phyloP scores from a whole-genome alignment of 2,329 filamentous ascomycete species.

The Venturia effusa region DNA sequence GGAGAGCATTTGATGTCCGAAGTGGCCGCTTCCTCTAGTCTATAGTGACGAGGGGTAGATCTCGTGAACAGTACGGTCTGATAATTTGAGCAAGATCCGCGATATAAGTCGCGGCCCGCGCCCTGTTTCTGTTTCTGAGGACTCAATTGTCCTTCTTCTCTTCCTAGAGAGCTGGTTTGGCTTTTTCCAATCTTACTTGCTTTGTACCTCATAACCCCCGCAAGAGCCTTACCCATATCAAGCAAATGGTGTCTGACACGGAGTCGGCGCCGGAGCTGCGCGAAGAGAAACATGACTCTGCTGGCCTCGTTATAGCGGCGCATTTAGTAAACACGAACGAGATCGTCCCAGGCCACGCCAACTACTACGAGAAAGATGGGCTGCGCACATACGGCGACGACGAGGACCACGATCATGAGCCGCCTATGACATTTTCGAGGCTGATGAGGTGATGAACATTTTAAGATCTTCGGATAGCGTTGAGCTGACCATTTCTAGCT shows the following conservation, averaged over 20 bases:
- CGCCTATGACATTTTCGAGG: constrained; percentile 36
- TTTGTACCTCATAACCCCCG: neutral
- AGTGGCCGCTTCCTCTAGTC: neutral
- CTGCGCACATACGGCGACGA: constrained; percentile 36
- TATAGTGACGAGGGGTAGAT: neutral
- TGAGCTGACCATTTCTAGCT: neutral
- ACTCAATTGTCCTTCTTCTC: neutral
- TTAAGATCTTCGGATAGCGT: neutral
- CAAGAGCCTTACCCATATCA: neutral
- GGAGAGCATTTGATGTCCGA: neutral
- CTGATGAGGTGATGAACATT: constrained; percentile 32
- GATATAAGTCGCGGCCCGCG: neutral
- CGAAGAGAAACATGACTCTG: neutral
- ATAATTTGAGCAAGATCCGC: neutral
- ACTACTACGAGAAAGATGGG: constrained; percentile 36
- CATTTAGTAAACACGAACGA: constrained; percentile 1
- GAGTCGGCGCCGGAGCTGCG: neutral
- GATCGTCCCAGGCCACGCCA: constrained; percentile 23
- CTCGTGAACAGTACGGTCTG: neutral
- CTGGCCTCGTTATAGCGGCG: neutral
- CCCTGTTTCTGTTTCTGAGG: neutral
- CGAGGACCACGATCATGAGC: constrained; percentile 36
- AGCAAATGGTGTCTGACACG: neutral
- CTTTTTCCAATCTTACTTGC: neutral
- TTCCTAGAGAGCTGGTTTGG: neutral